Evolutionary conservation across 306 rosid genomes (phyloP), one percentile per base, ranked within the genome.

Genomic region (Oemleria cerasiformis): DNA sequence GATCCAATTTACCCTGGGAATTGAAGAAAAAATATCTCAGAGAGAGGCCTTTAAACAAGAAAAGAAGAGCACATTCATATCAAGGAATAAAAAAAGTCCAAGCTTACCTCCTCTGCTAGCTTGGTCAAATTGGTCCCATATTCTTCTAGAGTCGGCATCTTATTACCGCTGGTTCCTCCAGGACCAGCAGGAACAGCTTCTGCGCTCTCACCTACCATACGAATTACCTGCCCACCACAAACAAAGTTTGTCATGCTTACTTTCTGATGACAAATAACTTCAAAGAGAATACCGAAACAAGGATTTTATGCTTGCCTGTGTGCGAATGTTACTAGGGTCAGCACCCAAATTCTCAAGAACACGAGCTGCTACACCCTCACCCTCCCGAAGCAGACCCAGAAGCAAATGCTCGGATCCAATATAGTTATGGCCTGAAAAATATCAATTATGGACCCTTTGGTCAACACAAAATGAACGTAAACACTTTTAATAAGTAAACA

Each of bases 181-280:
- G 89, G 96, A 74, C 92, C 87, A 58, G 97, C 94, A 57, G 89
- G 86, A 74, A 89, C 97, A 78, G 88, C 92, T 75, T 94, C 99
- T 6, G 96, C 84, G 86, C 96, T 91, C 99, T 91, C 97, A 80
- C 99, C 99, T 55, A 94, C 97, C 99, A 94, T 94, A 70, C 99
- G 97, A 82, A 91, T 94, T 77, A 94, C 99, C 99, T 94, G 77
- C 70, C 73, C 70, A 30, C 65, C 61, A 59, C 74, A 75, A 75
- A 53, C 30, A 41, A 56, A 63, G 23, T 34, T 43, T 10, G 17
- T 19, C n/a, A 58, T 47, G 13, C 42, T 40, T 53, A 49, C 62
- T 55, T 21, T 54, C 30, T 11, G 15, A 40, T 19, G 5, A 39
- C 6, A 2, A 53, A 8, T 12, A 2, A 21, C 8, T 49, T n/a